phyloP scores from a whole-genome alignment of 2,329 filamentous ascomycete genomes.

The Periconia sp. region DNA sequence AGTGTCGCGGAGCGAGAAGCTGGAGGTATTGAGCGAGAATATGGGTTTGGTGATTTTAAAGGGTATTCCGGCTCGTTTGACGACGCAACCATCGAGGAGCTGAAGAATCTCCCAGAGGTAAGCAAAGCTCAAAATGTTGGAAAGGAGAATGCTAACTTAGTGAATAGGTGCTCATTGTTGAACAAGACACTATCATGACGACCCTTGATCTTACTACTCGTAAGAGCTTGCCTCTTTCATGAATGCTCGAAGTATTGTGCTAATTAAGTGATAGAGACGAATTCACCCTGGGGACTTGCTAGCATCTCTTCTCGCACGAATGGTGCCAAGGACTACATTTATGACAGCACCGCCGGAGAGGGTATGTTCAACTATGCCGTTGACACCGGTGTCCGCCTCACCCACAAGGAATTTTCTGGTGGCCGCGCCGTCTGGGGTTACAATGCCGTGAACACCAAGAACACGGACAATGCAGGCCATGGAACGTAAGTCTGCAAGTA shows the following conservation, averaged over 20 bases:
- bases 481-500: slow-evolving; percentile 26
- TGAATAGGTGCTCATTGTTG: slow-evolving; percentile 29
- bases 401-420: slow-evolving; percentile 51
- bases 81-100: slow-evolving; percentile 33
- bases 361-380: slow-evolving; percentile 59
- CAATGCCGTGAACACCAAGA: slow-evolving; percentile 29
- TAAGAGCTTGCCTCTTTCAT: slow-evolving; percentile 7
- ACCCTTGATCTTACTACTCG: slow-evolving; percentile 26
- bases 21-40: slow-evolving; percentile 37
- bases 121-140: no score
- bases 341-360: slow-evolving; percentile 30
- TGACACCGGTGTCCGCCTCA: slow-evolving; percentile 67
- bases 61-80: slow-evolving; percentile 41
- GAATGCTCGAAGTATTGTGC: neutral
- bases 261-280: slow-evolving; percentile 19
- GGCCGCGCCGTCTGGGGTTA: slow-evolving; percentile 36
- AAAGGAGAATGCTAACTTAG: slow-evolving; percentile 3
- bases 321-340: slow-evolving; percentile 30
- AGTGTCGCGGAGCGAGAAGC: slow-evolving; percentile 10
- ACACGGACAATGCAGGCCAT: slow-evolving; percentile 36
- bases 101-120: slow-evolving; percentile 36
- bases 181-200: slow-evolving; percentile 35
- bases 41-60: slow-evolving; percentile 35
- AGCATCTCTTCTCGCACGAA: slow-evolving; percentile 32
- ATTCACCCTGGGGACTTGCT: slow-evolving; percentile 34